Conservation (phyloP, 495 filamentous ascomycete species). For the Penicillium pancosmium region DNA sequence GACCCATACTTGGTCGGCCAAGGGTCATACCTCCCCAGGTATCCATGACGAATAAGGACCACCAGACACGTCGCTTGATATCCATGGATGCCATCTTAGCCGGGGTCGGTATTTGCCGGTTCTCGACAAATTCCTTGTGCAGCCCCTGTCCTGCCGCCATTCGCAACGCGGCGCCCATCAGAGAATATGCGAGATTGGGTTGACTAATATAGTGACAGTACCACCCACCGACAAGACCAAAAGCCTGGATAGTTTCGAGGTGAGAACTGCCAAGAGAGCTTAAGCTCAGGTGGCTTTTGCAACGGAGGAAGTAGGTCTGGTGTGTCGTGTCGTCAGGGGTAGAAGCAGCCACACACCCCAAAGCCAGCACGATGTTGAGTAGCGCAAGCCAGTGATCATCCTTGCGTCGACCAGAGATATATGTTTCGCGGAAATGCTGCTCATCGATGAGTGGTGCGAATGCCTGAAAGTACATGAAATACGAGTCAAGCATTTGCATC, state of each 20-base stretch:
- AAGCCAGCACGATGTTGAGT: slow-evolving; percentile 79
- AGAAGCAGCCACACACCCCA: slow-evolving; percentile 72
- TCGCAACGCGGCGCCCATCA: slow-evolving; percentile 61
- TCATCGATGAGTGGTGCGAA: slow-evolving; percentile 81
- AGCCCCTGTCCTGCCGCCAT: slow-evolving; percentile 74
- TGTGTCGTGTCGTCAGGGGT: slow-evolving; percentile 73
- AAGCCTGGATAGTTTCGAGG: slow-evolving; percentile 68
- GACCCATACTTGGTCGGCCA: slow-evolving; percentile 76
- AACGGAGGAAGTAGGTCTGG: slow-evolving; percentile 70
- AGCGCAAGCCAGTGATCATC: slow-evolving; percentile 76
- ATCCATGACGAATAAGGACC: slow-evolving; percentile 79
- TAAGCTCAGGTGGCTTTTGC: slow-evolving; percentile 63
- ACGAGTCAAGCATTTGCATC: slow-evolving; percentile 69
- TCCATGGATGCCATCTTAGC: slow-evolving; percentile 46
- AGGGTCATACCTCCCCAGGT: slow-evolving; percentile 77
- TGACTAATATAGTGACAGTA: slow-evolving; percentile 78
- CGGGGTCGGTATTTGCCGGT: slow-evolving; percentile 41
- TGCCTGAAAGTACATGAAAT: slow-evolving; percentile 75
- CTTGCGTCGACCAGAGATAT: slow-evolving; percentile 64
- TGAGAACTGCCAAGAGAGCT: slow-evolving; percentile 59
- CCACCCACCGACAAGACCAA: slow-evolving; percentile 69
- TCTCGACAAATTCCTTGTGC: slow-evolving; percentile 65
- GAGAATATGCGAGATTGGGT: slow-evolving; percentile 64
- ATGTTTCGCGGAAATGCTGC: slow-evolving; percentile 70
- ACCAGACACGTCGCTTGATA: slow-evolving; percentile 74